Evolutionary conservation across 495 filamentous ascomycete species (phyloP).

Genomic region (Echria macrotheca): DNA sequence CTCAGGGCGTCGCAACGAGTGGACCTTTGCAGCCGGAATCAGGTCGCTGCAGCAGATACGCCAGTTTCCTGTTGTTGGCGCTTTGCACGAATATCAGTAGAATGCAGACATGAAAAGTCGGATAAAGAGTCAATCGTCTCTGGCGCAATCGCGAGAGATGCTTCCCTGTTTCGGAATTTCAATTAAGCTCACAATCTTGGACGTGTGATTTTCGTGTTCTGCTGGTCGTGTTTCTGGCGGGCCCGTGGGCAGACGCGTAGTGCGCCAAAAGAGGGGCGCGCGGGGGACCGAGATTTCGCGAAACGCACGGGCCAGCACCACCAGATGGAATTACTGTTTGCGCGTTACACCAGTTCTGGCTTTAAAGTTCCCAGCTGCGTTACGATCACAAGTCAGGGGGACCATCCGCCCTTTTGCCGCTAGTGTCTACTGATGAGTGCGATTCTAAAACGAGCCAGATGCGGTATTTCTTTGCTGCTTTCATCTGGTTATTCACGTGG

Average conservation of each 20-base stretch:
- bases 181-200: slow-evolving; percentile 22
- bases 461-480: no score
- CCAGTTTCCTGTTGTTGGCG: slow-evolving; percentile 14
- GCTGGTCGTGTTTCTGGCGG: slow-evolving; percentile 15
- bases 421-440: no score
- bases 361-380: no score
- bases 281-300: slow-evolving; percentile 8
- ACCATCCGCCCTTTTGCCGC: no score
- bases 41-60: slow-evolving; percentile 12
- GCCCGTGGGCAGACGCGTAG: slow-evolving; percentile 16
- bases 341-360: no score
- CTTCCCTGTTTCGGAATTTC: slow-evolving; percentile 16
- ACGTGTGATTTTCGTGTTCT: slow-evolving; percentile 33
- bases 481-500: no score
- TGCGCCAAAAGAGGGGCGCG: slow-evolving; percentile 4
- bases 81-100: no score
- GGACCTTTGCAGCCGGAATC: slow-evolving; percentile 11
- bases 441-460: no score
- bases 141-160: no score
- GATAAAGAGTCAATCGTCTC: neutral
- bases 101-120: no score
- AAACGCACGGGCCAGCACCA: slow-evolving; percentile 1
- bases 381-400: no score
- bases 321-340: no score
- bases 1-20: slow-evolving; percentile 20